A percentile compares a stretch with the other conserved stretches of the same genome.
Evolutionary conservation across 495 filamentous ascomycete genomes (phyloP).

Genomic region (Thozetella sp.): DNA sequence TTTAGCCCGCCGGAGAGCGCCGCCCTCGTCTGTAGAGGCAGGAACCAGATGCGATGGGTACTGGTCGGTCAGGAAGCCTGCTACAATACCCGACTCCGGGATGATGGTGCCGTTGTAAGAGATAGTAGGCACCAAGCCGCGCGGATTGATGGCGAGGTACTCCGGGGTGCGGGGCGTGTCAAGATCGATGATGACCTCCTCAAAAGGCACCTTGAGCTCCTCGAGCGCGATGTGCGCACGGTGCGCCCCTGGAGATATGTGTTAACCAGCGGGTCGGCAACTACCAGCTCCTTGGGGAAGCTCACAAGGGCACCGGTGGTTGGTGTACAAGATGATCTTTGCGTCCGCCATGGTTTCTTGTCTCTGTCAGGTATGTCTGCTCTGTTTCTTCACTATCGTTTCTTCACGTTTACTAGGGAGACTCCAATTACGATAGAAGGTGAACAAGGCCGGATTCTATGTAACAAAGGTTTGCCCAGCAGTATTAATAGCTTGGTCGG

Average conservation of each 20-base stretch:
- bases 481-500: not conserved
- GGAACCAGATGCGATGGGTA: slow-evolving; percentile 56
- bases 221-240: slow-evolving; percentile 77
- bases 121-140: slow-evolving; percentile 77
- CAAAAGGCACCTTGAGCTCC: slow-evolving; percentile 71
- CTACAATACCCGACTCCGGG: slow-evolving; percentile 72
- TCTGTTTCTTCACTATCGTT: not conserved
- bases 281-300: not conserved
- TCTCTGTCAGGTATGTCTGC: not conserved
- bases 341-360: slow-evolving; percentile 26
- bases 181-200: slow-evolving; percentile 82
- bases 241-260: slow-evolving; percentile 59
- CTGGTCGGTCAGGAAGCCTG: slow-evolving; percentile 67
- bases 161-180: slow-evolving; percentile 72
- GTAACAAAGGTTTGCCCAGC: no score
- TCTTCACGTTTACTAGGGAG: not conserved
- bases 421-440: not conserved
- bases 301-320: slow-evolving; percentile 70
- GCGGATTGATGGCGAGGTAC: slow-evolving; percentile 85
- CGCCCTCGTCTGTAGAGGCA: slow-evolving; percentile 35
- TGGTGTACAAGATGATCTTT: slow-evolving; percentile 69
- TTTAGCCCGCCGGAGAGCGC: slow-evolving; percentile 60
- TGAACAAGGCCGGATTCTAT: no score
- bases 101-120: slow-evolving; percentile 73
- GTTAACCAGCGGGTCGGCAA: not conserved